phyloP scores from a whole-genome alignment of 345 rosid species.

The Laguncularia racemosa region DNA sequence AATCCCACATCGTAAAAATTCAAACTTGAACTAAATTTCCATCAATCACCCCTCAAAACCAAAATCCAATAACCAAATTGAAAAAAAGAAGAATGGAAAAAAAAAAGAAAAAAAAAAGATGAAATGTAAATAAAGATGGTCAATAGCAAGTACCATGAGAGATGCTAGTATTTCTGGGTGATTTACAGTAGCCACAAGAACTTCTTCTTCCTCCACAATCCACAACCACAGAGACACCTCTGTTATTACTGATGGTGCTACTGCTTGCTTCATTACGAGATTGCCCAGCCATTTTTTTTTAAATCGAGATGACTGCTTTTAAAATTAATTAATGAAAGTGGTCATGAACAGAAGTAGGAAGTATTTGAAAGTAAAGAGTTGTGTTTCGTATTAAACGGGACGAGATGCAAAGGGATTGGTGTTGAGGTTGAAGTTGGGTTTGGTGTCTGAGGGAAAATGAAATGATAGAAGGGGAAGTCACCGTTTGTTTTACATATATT shows the following conservation, averaged over 20 bases:
- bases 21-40: background rate
- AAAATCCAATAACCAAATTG: background rate
- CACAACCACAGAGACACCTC: constrained; percentile 29
- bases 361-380: no score
- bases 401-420: no score
- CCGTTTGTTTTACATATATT: no score
- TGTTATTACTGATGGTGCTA: constrained; percentile 29
- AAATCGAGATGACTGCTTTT: constrained; percentile 2
- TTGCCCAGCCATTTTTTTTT: constrained; percentile 31
- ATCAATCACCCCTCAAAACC: background rate
- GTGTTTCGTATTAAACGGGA: no score
- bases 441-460: no score
- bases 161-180: constrained; percentile 36
- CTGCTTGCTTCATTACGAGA: constrained; percentile 61
- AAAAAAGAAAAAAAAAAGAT: background rate
- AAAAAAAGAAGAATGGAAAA: background rate
- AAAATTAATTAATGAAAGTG: no score
- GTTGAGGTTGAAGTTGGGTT: no score
- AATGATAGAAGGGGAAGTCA: no score
- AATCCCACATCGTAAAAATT: no score
- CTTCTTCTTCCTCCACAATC: constrained; percentile 46
- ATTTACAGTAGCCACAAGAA: constrained; percentile 76
- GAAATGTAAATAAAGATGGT: no score
- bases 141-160: constrained; percentile 46
- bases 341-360: no score